Conservation (phyloP, 2,329 filamentous ascomycete species). For the Botryotinia convoluta region DNA sequence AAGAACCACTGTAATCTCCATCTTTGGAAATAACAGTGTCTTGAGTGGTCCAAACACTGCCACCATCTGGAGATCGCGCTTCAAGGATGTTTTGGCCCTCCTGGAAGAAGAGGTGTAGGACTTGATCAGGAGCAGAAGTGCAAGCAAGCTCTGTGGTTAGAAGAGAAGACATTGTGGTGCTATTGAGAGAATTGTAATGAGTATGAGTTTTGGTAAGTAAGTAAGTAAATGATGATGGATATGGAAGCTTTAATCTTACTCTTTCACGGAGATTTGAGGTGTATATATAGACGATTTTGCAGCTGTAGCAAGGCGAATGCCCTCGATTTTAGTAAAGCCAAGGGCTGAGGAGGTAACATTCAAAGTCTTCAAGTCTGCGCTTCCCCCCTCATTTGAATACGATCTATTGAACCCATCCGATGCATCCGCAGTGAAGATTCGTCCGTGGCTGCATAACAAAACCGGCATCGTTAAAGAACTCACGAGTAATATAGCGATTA, state of each 20-base stretch:
- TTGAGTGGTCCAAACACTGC: slow-evolving; percentile 6
- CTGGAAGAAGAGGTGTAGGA: slow-evolving; percentile 14
- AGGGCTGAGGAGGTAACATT: background rate
- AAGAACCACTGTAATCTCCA: slow-evolving; percentile 1
- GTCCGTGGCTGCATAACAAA: background rate
- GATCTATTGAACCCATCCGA: background rate
- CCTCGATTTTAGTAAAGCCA: background rate
- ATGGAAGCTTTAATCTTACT: background rate
- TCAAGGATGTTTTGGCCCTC: slow-evolving; percentile 2
- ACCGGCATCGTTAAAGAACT: background rate
- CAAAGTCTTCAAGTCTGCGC: background rate
- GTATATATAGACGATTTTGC: slow-evolving; percentile 9
- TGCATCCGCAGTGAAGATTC: background rate
- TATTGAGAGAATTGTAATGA: background rate
- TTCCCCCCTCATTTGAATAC: slow-evolving; percentile 9
- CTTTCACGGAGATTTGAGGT: background rate
- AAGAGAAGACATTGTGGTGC: slow-evolving; percentile 7
- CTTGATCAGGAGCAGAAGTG: slow-evolving; percentile 4
- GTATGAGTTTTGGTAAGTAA: background rate
- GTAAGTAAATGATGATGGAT: background rate
- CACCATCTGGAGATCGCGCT: slow-evolving; percentile 15
- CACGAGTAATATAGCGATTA: background rate
- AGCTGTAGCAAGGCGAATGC: background rate
- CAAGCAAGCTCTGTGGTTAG: slow-evolving; percentile 10
- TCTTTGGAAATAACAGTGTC: slow-evolving; percentile 17